Base-by-base conservation (phyloP, 2,329 filamentous ascomycete species). In the Verticillium zaregamsianum region DNA sequence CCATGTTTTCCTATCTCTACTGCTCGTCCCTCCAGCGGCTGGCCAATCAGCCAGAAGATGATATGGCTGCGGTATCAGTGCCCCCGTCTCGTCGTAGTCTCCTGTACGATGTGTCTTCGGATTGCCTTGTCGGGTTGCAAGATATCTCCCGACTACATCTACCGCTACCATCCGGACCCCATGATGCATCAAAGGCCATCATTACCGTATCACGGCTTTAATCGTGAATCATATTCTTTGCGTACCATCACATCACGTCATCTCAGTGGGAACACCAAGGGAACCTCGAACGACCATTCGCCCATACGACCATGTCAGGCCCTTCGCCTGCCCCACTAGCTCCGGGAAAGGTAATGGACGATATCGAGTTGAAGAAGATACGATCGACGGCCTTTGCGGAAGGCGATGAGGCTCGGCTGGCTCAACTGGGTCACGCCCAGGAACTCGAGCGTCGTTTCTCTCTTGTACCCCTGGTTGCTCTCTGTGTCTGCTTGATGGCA, bases 401-500 rank as follows among this genome's bases (percentile, higher is more conserved):
- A 4, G 33, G n/a, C 17, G 68, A 69, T 15, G 66, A 69, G 35
- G 59, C 68, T 1, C 65, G 69, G 1, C 65, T 73, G 14, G 71
- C 69, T 2, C 69, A 71, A 59, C 55, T 73, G 12, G 71, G 71
- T 5, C 70, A 71, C 9, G 39, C 63, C 6, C 70, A 72, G 35
- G 70, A 74, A 54, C 72, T 79, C 3, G 58, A 65, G 28, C 62
- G 66, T 17, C 60, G 62, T 20, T 79, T 80, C 65, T 78, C 77
- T 0, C 65, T 82, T 1, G 77, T 76, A 66, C 78, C 80, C 0
- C 70, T 83, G 2, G 74, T 74, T 15, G 72, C 74, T 4, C 68
- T 83, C 6, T 77, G 78, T 55, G 68, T 82, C 8, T 81, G 78
- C 55, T 69, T 83, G 55, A 82, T 82, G 79, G 80, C 76, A 40